These are phyloP conservation scores for Aspergillus felis DNA, from an alignment of 2,329 filamentous ascomycete genomes.

Conservation along the genomic window DNA sequence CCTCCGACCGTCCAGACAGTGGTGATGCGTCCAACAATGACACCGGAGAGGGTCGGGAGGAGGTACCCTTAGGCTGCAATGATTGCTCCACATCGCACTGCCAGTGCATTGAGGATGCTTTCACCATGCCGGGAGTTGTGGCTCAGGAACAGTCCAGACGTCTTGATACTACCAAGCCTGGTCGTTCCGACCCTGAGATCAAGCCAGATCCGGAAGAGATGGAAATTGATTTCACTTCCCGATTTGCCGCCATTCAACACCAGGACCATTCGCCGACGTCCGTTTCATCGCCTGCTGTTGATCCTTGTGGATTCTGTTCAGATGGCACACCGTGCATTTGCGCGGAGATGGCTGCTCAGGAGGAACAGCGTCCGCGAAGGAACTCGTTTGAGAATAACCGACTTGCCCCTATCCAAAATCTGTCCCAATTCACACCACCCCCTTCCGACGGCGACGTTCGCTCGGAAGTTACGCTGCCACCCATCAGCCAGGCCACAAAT, in stretches of 20 bases:
- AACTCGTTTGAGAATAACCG: slow-evolving; percentile 38
- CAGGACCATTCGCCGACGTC: slow-evolving; percentile 20
- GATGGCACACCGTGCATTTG: slow-evolving; percentile 80
- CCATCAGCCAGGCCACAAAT: slow-evolving; percentile 36
- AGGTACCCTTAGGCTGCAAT: slow-evolving; percentile 57
- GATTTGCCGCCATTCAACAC: slow-evolving; percentile 50
- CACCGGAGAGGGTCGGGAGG: slow-evolving; percentile 21
- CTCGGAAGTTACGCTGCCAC: slow-evolving; percentile 45
- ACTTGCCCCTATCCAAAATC: slow-evolving; percentile 44
- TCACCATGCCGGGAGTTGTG: slow-evolving; percentile 44
- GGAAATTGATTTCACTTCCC: slow-evolving; percentile 71
- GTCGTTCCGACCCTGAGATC: slow-evolving; percentile 47
- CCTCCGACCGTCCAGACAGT: slow-evolving; percentile 1
- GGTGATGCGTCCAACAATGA: slow-evolving; percentile 1
- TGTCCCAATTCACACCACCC: slow-evolving; percentile 50
- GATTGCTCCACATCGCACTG: slow-evolving; percentile 63
- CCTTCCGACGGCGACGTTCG: slow-evolving; percentile 56
- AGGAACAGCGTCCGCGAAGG: slow-evolving; percentile 42
- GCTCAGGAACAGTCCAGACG: slow-evolving; percentile 38
- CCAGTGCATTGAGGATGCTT: slow-evolving; percentile 55
- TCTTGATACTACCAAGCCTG: slow-evolving; percentile 48
- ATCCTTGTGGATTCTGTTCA: slow-evolving; percentile 77
- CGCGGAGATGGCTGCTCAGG: slow-evolving; percentile 58
- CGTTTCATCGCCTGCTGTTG: slow-evolving; percentile 45
- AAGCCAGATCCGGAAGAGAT: slow-evolving; percentile 48